phyloP scores from a whole-genome alignment of 805 yeast genomes.

The Limtongia smithiae region DNA sequence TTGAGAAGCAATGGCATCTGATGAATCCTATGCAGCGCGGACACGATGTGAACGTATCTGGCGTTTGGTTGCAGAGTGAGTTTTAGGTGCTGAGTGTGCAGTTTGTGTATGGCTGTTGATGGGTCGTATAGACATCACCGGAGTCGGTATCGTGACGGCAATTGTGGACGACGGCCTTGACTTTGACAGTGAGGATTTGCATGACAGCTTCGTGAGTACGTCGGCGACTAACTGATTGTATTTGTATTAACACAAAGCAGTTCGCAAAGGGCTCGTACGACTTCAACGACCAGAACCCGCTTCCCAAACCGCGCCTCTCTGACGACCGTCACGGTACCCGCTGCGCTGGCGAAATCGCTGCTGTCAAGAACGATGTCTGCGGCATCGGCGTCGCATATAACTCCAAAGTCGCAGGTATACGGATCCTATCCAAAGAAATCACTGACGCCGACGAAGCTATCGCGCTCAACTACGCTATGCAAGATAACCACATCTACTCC shows the following conservation, averaged over 20 bases:
- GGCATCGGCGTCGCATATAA: constrained; percentile 97
- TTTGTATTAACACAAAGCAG: no score
- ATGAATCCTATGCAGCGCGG: constrained; percentile 69
- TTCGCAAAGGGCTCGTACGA: constrained; percentile 82
- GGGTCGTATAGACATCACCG: constrained; percentile 53
- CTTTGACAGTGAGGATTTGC: constrained; percentile 69
- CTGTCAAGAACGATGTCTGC: constrained; percentile 73
- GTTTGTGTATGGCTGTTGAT: not conserved
- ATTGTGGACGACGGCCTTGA: constrained; percentile 94
- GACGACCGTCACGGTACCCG: constrained; percentile 96
- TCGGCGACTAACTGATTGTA: no score
- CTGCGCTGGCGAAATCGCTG: constrained; percentile 97
- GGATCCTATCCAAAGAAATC: constrained; percentile 78
- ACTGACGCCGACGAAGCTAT: constrained; percentile 88
- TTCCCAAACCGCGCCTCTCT: constrained; percentile 73
- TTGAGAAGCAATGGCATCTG: constrained; percentile 87
- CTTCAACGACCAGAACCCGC: constrained; percentile 67
- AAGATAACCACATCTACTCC: constrained; percentile 86
- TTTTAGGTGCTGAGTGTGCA: no score
- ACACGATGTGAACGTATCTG: constrained; percentile 80
- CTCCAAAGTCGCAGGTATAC: constrained; percentile 81
- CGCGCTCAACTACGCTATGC: constrained; percentile 74
- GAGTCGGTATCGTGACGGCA: constrained; percentile 78
- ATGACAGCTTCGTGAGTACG: constrained; percentile 46
- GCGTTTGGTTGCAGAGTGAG: constrained; percentile 67